These are phyloP conservation scores for Ceratobasidium sp. DNA, from an alignment of 1,284 basidiomycete genomes.

Conservation along the genomic window DNA sequence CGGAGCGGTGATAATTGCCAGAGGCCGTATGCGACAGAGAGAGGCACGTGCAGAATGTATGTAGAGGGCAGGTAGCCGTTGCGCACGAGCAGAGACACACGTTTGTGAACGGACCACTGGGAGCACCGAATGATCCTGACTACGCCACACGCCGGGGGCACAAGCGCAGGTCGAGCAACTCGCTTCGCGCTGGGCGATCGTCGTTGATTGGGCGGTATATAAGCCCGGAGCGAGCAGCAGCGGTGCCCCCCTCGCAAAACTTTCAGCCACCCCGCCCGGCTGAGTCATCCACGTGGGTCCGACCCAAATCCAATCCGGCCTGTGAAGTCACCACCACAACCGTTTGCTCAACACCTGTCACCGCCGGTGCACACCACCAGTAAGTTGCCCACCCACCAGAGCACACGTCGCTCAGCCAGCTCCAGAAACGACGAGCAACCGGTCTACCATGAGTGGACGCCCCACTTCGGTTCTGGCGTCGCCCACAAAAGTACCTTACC, in stretches of 20 bases:
- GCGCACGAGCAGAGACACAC: conserved; percentile 35
- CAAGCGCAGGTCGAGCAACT: conserved; percentile 24
- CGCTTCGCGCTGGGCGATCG: conserved; percentile 32
- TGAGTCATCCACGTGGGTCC: conserved; percentile 36
- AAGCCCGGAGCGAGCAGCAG: not conserved
- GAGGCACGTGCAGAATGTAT: conserved; percentile 21
- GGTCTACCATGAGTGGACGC: conserved; percentile 14
- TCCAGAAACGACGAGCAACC: not conserved
- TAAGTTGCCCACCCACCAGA: not conserved
- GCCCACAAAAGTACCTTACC: conserved; percentile 35
- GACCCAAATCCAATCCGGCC: not conserved
- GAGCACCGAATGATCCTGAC: conserved; percentile 19
- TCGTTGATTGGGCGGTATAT: conserved; percentile 20
- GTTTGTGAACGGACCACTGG: conserved; percentile 38
- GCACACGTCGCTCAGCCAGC: not conserved
- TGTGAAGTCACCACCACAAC: conserved; percentile 35
- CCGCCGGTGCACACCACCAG: conserved; percentile 4
- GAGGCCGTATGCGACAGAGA: too few relatives aligned
- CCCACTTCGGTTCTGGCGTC: conserved; percentile 30
- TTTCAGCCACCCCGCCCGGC: conserved; percentile 9
- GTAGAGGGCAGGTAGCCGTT: conserved; percentile 3
- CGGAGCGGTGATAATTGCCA: conserved; percentile 20
- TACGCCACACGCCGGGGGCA: conserved; percentile 33
- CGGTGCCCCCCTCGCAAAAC: not conserved
- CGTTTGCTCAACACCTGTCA: conserved; percentile 6